These are phyloP conservation scores for Epichloe coenophiala DNA, from an alignment of 2,329 filamentous ascomycete species.

Conservation along the genomic window DNA sequence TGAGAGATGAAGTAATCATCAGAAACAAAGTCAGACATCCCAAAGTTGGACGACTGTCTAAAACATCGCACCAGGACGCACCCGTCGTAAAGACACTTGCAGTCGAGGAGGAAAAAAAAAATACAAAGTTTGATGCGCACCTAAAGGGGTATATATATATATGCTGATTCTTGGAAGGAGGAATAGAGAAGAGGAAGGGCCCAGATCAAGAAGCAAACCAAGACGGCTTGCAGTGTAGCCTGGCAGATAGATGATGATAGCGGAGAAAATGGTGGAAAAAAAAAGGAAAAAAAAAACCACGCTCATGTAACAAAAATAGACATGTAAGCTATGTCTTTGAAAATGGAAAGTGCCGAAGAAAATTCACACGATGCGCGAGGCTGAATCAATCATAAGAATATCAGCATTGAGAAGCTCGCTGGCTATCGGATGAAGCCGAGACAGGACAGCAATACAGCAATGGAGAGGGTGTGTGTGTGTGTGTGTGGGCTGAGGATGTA, in stretches of 20 bases:
- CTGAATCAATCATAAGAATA: background rate
- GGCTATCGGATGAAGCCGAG: too few species aligned
- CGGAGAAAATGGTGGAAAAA: background rate
- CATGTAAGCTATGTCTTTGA: background rate
- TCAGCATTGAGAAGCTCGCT: too few species aligned
- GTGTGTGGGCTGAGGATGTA: too few species aligned
- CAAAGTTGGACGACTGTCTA: background rate
- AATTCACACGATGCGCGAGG: background rate
- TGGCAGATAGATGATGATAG: too few species aligned
- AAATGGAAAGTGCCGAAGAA: background rate
- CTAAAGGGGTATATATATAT: slow-evolving; percentile 2
- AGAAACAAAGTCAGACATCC: background rate
- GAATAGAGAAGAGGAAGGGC: background rate
- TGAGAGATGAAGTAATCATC: too few species aligned
- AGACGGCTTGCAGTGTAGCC: too few species aligned
- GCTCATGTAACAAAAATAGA: background rate
- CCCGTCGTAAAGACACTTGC: background rate
- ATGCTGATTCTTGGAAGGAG: background rate
- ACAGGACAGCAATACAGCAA: too few species aligned
- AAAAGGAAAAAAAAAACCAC: background rate
- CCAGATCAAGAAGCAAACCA: background rate
- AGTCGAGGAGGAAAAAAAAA: background rate
- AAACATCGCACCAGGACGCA: background rate
- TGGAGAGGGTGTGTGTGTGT: too few species aligned
- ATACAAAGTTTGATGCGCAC: background rate